Base-by-base conservation (phyloP, 305 asterid species). In the Salvia sclarea region DNA sequence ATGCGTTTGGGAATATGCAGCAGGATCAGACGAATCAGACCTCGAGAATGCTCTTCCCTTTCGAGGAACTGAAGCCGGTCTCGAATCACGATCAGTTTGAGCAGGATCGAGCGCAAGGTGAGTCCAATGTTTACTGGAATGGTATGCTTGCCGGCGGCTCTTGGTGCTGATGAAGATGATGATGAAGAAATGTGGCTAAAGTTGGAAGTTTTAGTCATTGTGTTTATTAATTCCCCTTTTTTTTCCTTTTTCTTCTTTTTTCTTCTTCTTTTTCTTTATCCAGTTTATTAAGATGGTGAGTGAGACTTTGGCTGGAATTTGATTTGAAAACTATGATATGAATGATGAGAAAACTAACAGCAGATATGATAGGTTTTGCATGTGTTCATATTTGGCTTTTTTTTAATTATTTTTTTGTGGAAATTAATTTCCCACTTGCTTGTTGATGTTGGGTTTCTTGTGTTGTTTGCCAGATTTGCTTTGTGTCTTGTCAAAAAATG, bases 91-190 rank as follows among this genome's bases (percentile, higher is more conserved):
- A 66, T 66, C 63, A 76, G 47, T 73, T 73, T 13, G 80, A 57
- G 55, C 52, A 54, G 5, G 62, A 71, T 30, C 72, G 78, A 38
- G 75, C 40, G 40, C 76, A 65, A 67, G 75, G 63, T 3, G 82
- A 70, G 64, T 14, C 70, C 0, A 73, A 77, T 70, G 83, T 63
- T 1, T 78, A 61, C 56, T 81, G 86, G 86, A 78, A 49, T 67
- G 82, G 83, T 4, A 75, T 81, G 80, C 59, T 78, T 8, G 64
- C 75, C 9, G 85, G 81, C 16, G 86, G 83, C 1, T 73, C 86
- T 7, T 81, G 86, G 86, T 81, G 73, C 75, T 14, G 22, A 8
- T 61, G 35, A 45, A 45, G 3, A 6, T 10, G 12, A 35, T 35
- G 12, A 35, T 0, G 49, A 33, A 53, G 25, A 33, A 31, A 3